Base-by-base conservation (phyloP, 768 basidiomycete genomes). In the Boletus fagicola region DNA sequence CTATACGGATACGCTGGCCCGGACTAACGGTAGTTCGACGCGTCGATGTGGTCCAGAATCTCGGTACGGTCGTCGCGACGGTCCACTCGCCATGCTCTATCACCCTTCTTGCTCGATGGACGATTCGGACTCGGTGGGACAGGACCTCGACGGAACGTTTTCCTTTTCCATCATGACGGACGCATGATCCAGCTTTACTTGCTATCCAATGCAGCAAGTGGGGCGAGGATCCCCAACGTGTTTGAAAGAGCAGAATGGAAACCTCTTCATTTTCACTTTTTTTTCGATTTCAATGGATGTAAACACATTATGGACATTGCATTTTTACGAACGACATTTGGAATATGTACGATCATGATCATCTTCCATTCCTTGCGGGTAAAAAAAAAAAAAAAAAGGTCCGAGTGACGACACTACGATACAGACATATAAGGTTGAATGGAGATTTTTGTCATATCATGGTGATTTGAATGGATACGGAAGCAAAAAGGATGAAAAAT, bases 401-500 rank as follows among this genome's bases (percentile, higher is more conserved):
- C 62, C 65, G 36, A 43, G 48, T 36, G 53, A 51, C 50, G 62
- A 62, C 44, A 57, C 61, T 74, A 73, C 56, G 60, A 56, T 72
- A 72, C 71, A 72, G 35, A 68, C 58, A 63, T 62, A 65, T 63
- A 62, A 59, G 24, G n/a, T 49, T 55, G 49, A 47, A 53, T 35
- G 47, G 54, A 64, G 55, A 71, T 69, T 69, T 68, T 67, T 64
- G 62, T 56, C 68, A 65, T 70, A 70, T 69, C 56, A 51, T 39
- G 20, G 47, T 46, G 58, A 53, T 56, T n/a, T n/a, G 59, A 54
- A 57, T 58, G 52, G 18, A 44, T 16, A 44, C 31, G 24, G 51
- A 40, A 58, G 57, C 39, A 66, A 40, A n/a, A n/a, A n/a, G n/a
- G n/a, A n/a, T n/a, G n/a, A 42, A 31, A 39, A 48, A 38, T 8